Evolutionary conservation across 192 early-diverging fungal genomes (phyloP), one percentile per base, ranked within the genome.

Genomic region (Jimgerdemannia flammicorona): DNA sequence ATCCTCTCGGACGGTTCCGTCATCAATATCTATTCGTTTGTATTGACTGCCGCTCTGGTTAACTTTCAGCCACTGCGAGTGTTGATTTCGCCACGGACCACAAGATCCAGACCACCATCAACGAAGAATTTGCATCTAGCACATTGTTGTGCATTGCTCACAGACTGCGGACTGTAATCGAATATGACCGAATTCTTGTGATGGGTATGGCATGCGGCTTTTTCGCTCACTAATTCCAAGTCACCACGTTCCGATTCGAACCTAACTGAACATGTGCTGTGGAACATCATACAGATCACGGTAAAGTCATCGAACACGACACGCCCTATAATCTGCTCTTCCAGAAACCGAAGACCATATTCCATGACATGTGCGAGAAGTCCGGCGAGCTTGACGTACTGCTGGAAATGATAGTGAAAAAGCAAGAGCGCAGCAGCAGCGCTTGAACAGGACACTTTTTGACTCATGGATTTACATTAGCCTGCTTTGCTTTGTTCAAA

Each of bases 71-170:
- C 14, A 93, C 93, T 4, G 93, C 91, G 18, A 87, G 86, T 0
- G 93, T 97, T 0, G 96, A 97, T 72, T 88, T 89, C 74, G 85
- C 87, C 67, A 95, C 93, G 0, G 96, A 97, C 78, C 83, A 84
- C 3, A 82, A 84, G 14, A 96, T 97, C 79, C 96, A 97, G 84
- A 79, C 79, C 7, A 93, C 95, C 3, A 95, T 97, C 72, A 89
- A 92, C 63, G 81, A 88, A 44, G 83, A 88, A 74, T 93, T 95
- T 78, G 84, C 81, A 43, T 81, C 89, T 59, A 87, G 87, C 40
- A 97, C 96, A 0, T 66, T 98, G 64, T 76, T 98, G 69, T 90
- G 89, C 72, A 94, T 98, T 81, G 96, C 96, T 2, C 96, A 98
- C 73, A 87, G 95, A 40, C 66, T 95, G 70, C 86, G 90, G 73